Percentiles rank a stretch among this genome's conserved stretches.
phyloP scores from a whole-genome alignment of 2,329 filamentous ascomycete species.

The Cordyceps javanica region DNA sequence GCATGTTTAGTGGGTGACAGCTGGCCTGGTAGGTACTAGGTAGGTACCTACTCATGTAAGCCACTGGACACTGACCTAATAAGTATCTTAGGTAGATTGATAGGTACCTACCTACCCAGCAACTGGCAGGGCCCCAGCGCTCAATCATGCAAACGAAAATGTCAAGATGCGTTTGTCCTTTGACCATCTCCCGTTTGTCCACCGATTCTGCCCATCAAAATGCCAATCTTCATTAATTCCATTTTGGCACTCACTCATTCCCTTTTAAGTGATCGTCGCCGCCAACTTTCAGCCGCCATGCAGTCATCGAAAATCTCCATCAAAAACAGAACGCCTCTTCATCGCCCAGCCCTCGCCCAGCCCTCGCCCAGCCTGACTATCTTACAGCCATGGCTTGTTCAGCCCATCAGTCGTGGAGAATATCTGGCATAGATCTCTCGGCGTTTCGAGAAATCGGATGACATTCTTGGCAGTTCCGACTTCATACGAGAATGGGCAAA shows the following conservation, averaged over 20 bases:
- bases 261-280: not conserved
- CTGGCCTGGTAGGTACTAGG: no score
- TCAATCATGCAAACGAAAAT: not conserved
- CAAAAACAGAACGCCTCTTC: not conserved
- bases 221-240: not conserved
- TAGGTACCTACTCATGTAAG: no score
- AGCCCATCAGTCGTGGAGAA: not conserved
- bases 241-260: not conserved
- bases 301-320: not conserved
- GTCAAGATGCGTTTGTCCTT: not conserved
- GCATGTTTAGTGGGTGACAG: not conserved
- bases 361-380: constrained; percentile 2
- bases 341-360: constrained; percentile 6
- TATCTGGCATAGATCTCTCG: constrained; percentile 8
- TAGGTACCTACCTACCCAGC: no score
- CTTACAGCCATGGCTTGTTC: constrained; percentile 1
- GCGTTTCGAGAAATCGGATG: constrained; percentile 1
- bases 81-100: no score
- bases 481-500: not conserved
- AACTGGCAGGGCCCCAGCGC: not conserved
- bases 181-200: not conserved
- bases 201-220: not conserved
- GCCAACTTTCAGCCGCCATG: not conserved
- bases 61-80: no score
- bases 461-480: not conserved